Percentiles rank a stretch among this genome's conserved stretches.
Conservation (phyloP, 257 asterid species). For the Petunia secreta region DNA sequence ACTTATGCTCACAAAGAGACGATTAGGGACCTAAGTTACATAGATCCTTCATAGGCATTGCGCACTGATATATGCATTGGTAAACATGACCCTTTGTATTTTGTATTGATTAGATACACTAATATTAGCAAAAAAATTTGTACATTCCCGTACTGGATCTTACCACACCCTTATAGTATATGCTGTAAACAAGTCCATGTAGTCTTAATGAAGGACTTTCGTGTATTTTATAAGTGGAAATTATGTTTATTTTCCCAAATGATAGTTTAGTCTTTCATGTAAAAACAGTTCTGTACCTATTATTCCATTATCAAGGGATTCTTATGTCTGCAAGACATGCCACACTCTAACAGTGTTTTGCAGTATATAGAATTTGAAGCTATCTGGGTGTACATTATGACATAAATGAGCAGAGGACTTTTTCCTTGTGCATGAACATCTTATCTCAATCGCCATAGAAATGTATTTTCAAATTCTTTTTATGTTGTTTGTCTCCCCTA, state of each 20-base stretch:
- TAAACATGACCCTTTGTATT: neutral
- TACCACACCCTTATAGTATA: neutral
- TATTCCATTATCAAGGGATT: neutral
- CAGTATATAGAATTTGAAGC: neutral
- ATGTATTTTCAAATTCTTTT: conserved; percentile 5
- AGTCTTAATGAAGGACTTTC: conserved; percentile 6
- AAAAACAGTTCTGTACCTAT: neutral
- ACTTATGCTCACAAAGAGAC: conserved; percentile 12
- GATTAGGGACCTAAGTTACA: neutral
- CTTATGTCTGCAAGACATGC: neutral
- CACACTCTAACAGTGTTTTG: neutral
- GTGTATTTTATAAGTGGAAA: neutral
- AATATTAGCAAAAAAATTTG: neutral
- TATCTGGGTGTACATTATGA: conserved; percentile 7
- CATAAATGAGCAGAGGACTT: neutral
- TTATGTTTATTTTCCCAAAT: neutral
- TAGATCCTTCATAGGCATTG: conserved; percentile 7
- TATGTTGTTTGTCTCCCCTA: neutral
- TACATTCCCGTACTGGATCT: neutral
- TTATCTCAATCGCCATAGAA: neutral
- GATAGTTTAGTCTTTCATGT: neutral
- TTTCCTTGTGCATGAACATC: neutral
- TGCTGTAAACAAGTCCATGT: neutral
- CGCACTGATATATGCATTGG: neutral
- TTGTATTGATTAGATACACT: neutral